Evolutionary conservation across 345 rosid species (phyloP), one percentile per base, ranked within the genome.

Genomic region (Pistacia atlantica): DNA sequence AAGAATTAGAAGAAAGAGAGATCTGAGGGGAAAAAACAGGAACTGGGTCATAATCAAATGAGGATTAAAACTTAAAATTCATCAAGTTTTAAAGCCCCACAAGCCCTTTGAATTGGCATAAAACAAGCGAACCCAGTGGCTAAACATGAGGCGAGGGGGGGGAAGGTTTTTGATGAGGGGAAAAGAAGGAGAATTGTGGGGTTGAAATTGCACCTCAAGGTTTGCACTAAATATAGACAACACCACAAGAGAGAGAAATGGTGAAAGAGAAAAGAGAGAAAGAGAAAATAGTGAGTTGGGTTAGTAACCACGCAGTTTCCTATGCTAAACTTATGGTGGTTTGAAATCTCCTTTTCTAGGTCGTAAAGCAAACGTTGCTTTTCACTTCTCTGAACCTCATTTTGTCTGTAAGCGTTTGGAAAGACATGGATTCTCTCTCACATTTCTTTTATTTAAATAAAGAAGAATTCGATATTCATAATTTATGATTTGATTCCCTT

Each of bases 321-420:
- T 80, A 87, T 75, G 88, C 85, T 71, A 86, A 20, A 82, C 88
- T 82, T 84, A 73, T 70, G 78, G 86, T 78, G 74, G 75, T 86
- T 85, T 88, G 90, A 87, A 86, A 85, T 81, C 83, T 87, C 90
- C 85, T 89, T 92, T 90, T 89, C 90, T 87, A 86, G 86, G 92
- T 87, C 90, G 81, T 81, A 90, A 90, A 89, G 91, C 91, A 86
- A 78, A 85, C 63, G 80, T 88, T 87, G 84, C 89, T 88, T 87
- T 88, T 86, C 90, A 83, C 80, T 83, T 89, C 94, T 88, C 94
- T 88, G 93, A 88, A 85, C 75, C 86, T 85, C 86, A 69, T 79
- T 88, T 90, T 90, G 91, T 90, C 93, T 83, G 72, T 64, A 78
- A 81, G 89, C 80, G 89, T 87, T 90, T 90, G 94, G 94, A 86